These are phyloP conservation scores for Penicillium sp. DNA, from an alignment of 2,329 filamentous ascomycete species.

Conservation along the genomic window DNA sequence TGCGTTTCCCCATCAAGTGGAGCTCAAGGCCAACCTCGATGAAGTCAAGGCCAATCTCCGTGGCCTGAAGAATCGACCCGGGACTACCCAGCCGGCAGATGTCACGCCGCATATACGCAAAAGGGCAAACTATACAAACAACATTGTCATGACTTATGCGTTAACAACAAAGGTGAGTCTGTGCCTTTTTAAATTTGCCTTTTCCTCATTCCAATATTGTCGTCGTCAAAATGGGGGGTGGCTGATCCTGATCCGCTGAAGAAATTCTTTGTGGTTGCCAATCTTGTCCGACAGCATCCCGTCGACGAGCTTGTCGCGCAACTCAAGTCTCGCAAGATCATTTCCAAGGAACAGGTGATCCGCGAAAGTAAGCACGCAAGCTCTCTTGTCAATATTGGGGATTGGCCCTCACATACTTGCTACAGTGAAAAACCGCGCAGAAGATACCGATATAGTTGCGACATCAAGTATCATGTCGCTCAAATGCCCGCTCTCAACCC, in stretches of 20 bases:
- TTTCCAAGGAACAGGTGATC: slow-evolving; percentile 79
- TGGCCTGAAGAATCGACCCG: slow-evolving; percentile 93
- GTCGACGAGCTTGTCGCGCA: slow-evolving; percentile 70
- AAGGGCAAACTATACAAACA: slow-evolving; percentile 70
- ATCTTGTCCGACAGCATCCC: slow-evolving; percentile 72
- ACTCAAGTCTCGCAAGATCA: slow-evolving; percentile 68
- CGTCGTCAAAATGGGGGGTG: background rate
- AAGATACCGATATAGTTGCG: slow-evolving; percentile 85
- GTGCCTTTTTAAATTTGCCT: background rate
- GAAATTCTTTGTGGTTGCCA: slow-evolving; percentile 73
- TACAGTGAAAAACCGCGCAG: slow-evolving; percentile 76
- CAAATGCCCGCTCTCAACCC: slow-evolving; percentile 88
- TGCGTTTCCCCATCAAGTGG: slow-evolving; percentile 86
- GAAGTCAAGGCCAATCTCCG: slow-evolving; percentile 92
- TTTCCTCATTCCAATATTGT: background rate
- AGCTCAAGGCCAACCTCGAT: slow-evolving; percentile 84
- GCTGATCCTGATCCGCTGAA: slow-evolving; percentile 36
- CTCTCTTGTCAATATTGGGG: background rate
- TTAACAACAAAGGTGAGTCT: slow-evolving; percentile 76
- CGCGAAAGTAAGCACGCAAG: slow-evolving; percentile 64
- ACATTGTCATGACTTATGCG: slow-evolving; percentile 84
- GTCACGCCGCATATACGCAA: slow-evolving; percentile 76
- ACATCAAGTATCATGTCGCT: slow-evolving; percentile 87
- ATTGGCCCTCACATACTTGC: background rate
- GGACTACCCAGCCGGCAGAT: slow-evolving; percentile 90